Percentiles rank a stretch among this genome's conserved stretches.
phyloP scores from a whole-genome alignment of 257 asterid species.

The Petunia secreta region DNA sequence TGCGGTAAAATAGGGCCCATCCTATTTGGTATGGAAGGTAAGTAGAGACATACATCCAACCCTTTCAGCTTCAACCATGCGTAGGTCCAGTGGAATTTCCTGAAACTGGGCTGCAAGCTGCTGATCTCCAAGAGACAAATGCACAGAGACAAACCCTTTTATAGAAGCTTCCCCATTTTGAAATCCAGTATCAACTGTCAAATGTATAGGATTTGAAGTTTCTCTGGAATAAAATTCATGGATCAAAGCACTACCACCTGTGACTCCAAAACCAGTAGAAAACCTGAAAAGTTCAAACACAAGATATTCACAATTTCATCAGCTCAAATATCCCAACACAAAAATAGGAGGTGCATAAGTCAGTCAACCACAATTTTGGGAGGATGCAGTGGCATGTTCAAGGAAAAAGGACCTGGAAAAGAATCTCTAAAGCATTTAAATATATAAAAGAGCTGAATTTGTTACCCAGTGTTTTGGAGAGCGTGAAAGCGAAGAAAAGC shows the following conservation, averaged over 20 bases:
- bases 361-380: neutral
- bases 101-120: slow-evolving; percentile 94
- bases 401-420: slow-evolving; percentile 8
- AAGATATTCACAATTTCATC: neutral
- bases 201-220: slow-evolving; percentile 73
- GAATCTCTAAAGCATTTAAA: neutral
- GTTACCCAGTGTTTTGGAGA: no score
- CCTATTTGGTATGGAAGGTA: slow-evolving; percentile 44
- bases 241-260: slow-evolving; percentile 79
- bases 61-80: slow-evolving; percentile 90
- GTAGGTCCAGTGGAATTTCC: slow-evolving; percentile 81
- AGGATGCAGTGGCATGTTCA: neutral
- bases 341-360: neutral
- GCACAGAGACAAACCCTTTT: slow-evolving; percentile 57
- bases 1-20: slow-evolving; percentile 46
- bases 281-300: slow-evolving; percentile 51
- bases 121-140: slow-evolving; percentile 81
- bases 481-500: no score
- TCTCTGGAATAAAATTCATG: slow-evolving; percentile 81
- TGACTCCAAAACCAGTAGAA: slow-evolving; percentile 80
- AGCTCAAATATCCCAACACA: neutral
- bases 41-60: slow-evolving; percentile 73
- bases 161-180: slow-evolving; percentile 56
- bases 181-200: slow-evolving; percentile 81
- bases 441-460: neutral